These are phyloP conservation scores for Chaetothyriales sp. DNA, from an alignment of 2,329 filamentous ascomycete species.

Conservation along the genomic window DNA sequence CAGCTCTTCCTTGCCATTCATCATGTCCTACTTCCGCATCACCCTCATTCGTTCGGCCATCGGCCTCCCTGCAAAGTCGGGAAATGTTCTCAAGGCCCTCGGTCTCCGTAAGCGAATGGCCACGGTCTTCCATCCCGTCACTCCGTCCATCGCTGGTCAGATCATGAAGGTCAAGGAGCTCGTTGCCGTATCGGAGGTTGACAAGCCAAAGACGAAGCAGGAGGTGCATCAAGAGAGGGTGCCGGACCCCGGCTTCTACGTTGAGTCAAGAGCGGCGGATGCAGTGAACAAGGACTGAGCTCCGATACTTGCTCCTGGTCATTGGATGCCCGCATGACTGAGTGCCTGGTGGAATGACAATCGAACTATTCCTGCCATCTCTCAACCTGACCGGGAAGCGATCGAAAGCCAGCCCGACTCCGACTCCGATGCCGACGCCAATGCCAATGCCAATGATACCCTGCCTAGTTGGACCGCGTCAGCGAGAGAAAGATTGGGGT, in stretches of 20 bases:
- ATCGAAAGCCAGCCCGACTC: conserved; percentile 18
- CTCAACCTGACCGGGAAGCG: conserved; percentile 15
- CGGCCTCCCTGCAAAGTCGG: conserved; percentile 64
- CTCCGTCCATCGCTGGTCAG: conserved; percentile 67
- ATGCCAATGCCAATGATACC: too few species aligned
- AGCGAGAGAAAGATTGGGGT: not conserved
- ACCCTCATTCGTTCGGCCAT: conserved; percentile 81
- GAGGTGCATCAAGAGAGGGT: conserved; percentile 57
- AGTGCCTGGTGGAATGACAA: not conserved
- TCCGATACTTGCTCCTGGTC: not conserved
- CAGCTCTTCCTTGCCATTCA: not conserved
- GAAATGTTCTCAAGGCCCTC: conserved; percentile 68
- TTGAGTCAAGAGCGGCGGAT: conserved; percentile 43
- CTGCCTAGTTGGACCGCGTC: not conserved
- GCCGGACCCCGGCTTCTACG: conserved; percentile 65
- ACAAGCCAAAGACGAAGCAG: conserved; percentile 43
- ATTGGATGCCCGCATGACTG: not conserved
- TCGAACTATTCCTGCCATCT: conserved; percentile 21
- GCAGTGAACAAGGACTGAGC: conserved; percentile 1
- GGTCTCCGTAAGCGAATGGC: conserved; percentile 71
- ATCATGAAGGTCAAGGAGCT: conserved; percentile 91
- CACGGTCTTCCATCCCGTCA: conserved; percentile 79
- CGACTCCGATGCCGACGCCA: too few species aligned
- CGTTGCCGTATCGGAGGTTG: conserved; percentile 67
- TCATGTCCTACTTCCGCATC: conserved; percentile 53